Percentiles rank a stretch among this genome's conserved stretches.
Conservation (phyloP, 805 yeast genomes). For the Candida maris region DNA sequence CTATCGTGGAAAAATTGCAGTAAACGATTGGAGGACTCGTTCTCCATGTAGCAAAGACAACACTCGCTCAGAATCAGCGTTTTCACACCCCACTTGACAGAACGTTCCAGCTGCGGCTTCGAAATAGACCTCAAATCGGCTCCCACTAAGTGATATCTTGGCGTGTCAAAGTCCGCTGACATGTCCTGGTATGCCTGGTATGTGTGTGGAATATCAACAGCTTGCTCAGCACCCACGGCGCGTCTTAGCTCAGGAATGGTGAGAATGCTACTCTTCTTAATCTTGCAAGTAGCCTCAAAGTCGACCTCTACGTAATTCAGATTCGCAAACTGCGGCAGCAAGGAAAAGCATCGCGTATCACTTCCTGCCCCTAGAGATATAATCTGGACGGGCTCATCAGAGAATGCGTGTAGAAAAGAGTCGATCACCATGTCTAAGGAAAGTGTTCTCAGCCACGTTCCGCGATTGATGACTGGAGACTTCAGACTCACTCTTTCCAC, state of each 20-base stretch:
- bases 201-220: constrained; percentile 7
- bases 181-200: constrained; percentile 23
- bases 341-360: constrained; percentile 61
- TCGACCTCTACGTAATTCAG: constrained; percentile 60
- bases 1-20: constrained; percentile 38
- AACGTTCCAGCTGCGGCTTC: constrained; percentile 3
- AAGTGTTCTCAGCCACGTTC: constrained; percentile 60
- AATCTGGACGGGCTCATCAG: constrained; percentile 40
- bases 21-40: constrained; percentile 43
- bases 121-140: constrained; percentile 46
- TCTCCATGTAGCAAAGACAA: constrained; percentile 66
- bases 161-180: constrained; percentile 33
- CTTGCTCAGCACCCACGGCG: constrained; percentile 21
- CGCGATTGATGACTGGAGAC: constrained; percentile 66
- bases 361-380: constrained; percentile 80
- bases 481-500: constrained; percentile 27
- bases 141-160: constrained; percentile 50
- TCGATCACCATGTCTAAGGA: constrained; percentile 47
- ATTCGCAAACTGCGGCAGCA: constrained; percentile 34
- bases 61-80: constrained; percentile 72
- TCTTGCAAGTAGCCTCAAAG: constrained; percentile 49
- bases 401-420: constrained; percentile 35
- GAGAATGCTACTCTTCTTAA: constrained; percentile 49
- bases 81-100: constrained; percentile 36
- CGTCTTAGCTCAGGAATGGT: constrained; percentile 27